Conservation (phyloP, 2,329 filamentous ascomycete genomes). For the Talaromyces sp. region DNA sequence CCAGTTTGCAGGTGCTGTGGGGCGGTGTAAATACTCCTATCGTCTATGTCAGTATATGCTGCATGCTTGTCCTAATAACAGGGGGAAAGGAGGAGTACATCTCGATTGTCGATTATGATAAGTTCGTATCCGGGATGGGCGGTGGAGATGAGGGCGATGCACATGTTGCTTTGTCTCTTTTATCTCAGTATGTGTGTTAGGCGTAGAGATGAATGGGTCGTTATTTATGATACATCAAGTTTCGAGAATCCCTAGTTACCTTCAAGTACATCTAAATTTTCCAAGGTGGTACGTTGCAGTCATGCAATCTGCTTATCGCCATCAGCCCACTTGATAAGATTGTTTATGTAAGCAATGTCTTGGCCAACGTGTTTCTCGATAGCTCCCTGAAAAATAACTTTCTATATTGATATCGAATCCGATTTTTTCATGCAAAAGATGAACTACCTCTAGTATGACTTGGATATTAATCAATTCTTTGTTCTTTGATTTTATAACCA, state of each 20-base stretch:
- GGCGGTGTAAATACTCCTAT: conserved; percentile 60
- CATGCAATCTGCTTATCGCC: neutral
- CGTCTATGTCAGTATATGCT: neutral
- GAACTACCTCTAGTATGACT: too few species aligned
- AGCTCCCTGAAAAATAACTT: too few species aligned
- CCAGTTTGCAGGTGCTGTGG: conserved; percentile 58
- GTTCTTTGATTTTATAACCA: too few species aligned
- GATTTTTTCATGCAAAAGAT: too few species aligned
- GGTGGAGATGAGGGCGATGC: conserved; percentile 72
- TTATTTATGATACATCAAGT: neutral
- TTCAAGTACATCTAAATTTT: neutral
- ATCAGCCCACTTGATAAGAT: neutral
- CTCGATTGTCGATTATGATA: conserved; percentile 73
- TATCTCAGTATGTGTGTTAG: neutral
- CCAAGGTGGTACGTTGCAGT: neutral
- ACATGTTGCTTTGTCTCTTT: conserved; percentile 52
- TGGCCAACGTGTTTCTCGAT: too few species aligned
- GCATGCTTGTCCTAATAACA: neutral
- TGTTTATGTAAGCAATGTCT: neutral
- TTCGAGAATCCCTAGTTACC: neutral
- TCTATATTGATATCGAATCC: too few species aligned
- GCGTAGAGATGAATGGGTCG: neutral
- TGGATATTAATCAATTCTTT: too few species aligned
- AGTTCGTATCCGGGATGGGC: conserved; percentile 71
- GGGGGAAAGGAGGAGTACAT: conserved; percentile 44